Evolutionary conservation across 1,284 basidiomycete species (phyloP).

Genomic region (Rhodotorula glutinis): DNA sequence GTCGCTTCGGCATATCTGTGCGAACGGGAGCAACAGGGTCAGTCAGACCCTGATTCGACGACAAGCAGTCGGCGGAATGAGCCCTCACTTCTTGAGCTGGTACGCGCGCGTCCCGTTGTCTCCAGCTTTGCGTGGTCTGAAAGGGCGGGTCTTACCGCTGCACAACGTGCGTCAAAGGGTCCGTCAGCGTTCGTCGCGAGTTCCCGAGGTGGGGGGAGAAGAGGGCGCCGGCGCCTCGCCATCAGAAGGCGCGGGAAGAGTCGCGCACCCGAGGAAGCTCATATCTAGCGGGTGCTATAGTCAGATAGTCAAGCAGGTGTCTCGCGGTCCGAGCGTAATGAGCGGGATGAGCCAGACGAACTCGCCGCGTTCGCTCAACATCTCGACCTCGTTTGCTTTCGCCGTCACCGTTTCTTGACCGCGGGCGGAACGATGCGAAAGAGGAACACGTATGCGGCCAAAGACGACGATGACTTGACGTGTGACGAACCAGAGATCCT

Average conservation of each 20-base stretch:
- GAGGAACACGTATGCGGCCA: neutral
- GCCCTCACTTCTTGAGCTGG: constrained; percentile 45
- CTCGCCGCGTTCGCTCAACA: constrained; percentile 2
- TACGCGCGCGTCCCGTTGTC: constrained; percentile 33
- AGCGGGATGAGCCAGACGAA: neutral
- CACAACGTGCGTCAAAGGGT: too few species aligned
- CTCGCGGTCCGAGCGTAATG: too few species aligned
- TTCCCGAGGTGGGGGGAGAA: neutral
- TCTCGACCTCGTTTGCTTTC: neutral
- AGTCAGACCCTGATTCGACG: too few species aligned
- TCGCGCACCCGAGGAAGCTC: constrained; percentile 26
- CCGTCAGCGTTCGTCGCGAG: too few species aligned
- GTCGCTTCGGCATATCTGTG: constrained; percentile 44
- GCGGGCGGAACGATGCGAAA: neutral
- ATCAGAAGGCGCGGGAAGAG: neutral
- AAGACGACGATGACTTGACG: neutral
- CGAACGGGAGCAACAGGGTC: neutral
- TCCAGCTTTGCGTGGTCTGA: constrained; percentile 28
- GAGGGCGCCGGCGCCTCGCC: neutral
- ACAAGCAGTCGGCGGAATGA: too few species aligned
- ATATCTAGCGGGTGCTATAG: neutral
- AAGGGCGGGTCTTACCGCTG: constrained; percentile 30
- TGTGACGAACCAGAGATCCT: neutral
- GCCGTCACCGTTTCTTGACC: neutral
- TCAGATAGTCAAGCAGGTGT: too few species aligned